These are phyloP conservation scores for Globisporangium takayamanum DNA, from an alignment of 352 stramenopile species.

Conservation along the genomic window DNA sequence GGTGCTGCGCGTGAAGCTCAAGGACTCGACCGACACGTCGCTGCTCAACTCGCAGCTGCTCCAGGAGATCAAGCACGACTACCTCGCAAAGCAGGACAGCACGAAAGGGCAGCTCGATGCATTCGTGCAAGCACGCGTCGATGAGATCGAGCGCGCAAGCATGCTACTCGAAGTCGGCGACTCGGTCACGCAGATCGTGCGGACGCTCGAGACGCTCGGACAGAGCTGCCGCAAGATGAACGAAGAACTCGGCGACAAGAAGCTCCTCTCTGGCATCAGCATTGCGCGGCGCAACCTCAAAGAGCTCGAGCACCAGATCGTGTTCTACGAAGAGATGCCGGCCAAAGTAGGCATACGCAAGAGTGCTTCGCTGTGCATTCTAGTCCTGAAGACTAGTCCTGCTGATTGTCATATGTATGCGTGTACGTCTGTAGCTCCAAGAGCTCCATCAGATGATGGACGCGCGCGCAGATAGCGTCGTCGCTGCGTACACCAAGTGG, in stretches of 20 bases:
- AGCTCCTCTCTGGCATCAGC: constrained; percentile 69
- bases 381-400: background rate
- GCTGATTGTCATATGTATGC: background rate
- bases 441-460: constrained; percentile 45
- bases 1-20: constrained; percentile 74
- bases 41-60: constrained; percentile 80
- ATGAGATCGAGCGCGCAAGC: constrained; percentile 80
- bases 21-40: constrained; percentile 75
- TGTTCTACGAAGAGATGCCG: constrained; percentile 77
- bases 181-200: constrained; percentile 56
- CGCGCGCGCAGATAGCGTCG: constrained; percentile 36
- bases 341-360: constrained; percentile 28
- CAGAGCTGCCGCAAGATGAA: constrained; percentile 75
- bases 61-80: constrained; percentile 83
- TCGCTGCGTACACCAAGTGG: constrained; percentile 64
- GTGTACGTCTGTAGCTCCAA: constrained; percentile 20
- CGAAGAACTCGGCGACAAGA: constrained; percentile 77
- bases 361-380: background rate
- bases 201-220: constrained; percentile 46
- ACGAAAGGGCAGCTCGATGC: constrained; percentile 66
- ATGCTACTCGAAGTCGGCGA: constrained; percentile 60
- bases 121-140: constrained; percentile 72
- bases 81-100: constrained; percentile 61
- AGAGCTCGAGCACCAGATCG: constrained; percentile 73
- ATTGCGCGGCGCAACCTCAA: constrained; percentile 76